A percentile compares a stretch with the other conserved stretches of the same genome.
Conservation (phyloP, 176 grass and related monocot species). For the Echinochloa phyllopogon region DNA sequence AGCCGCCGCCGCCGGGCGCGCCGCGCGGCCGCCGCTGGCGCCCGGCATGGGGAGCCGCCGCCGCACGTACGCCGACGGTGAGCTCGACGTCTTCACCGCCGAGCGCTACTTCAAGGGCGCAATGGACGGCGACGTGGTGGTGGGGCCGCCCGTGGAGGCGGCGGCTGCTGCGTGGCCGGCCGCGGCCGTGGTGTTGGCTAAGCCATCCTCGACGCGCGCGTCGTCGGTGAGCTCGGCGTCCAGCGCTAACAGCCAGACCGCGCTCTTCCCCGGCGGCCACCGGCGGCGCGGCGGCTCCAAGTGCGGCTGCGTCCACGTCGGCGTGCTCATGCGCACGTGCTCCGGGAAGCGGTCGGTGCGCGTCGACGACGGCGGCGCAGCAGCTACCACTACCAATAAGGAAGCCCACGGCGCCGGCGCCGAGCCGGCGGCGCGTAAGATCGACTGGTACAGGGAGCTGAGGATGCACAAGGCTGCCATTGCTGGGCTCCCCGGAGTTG, state of each 20-base stretch:
- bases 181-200: constrained; percentile 1
- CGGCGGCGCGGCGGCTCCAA: constrained; percentile 10
- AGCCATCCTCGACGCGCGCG: constrained; percentile 14
- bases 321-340: constrained; percentile 59
- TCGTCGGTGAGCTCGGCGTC: constrained; percentile 44
- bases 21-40: not conserved
- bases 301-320: constrained; percentile 53
- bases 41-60: constrained; percentile 35
- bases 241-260: constrained; percentile 60
- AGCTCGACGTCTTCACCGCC: constrained; percentile 79
- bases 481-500: constrained; percentile 24
- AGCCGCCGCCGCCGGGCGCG: not conserved
- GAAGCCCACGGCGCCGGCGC: not conserved
- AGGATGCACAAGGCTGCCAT: constrained; percentile 53
- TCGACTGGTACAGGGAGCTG: constrained; percentile 53
- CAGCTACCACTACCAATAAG: not conserved
- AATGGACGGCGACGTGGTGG: constrained; percentile 30
- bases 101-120: constrained; percentile 74
- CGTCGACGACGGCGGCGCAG: constrained; percentile 32
- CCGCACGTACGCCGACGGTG: constrained; percentile 58
- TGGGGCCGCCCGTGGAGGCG: not conserved
- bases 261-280: constrained; percentile 42
- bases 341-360: constrained; percentile 57
- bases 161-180: not conserved
- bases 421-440: not conserved